phyloP scores from a whole-genome alignment of 257 asterid species.

The Handroanthus guayacan region DNA sequence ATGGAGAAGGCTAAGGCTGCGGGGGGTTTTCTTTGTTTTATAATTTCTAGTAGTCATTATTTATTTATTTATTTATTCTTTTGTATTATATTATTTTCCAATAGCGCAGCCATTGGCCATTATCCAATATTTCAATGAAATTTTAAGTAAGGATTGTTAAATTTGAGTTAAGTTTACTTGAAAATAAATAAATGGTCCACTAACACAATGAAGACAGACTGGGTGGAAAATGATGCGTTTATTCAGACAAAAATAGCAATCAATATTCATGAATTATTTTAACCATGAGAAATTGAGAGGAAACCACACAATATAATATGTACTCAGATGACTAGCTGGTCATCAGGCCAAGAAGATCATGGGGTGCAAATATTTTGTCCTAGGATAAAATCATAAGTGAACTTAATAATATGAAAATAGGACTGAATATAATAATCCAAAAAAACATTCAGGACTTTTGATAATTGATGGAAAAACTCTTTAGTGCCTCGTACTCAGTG shows the following conservation, averaged over 20 bases:
- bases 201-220: conserved; percentile 1
- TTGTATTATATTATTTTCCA: too few relatives aligned
- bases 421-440: too few relatives aligned
- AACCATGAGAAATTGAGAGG: conserved; percentile 39
- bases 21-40: conserved; percentile 24
- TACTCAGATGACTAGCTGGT: conserved; percentile 32
- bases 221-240: conserved; percentile 4
- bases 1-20: conserved; percentile 33
- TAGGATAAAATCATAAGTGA: too few relatives aligned
- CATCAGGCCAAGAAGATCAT: conserved; percentile 15
- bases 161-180: conserved; percentile 24
- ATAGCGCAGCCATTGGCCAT: too few relatives aligned
- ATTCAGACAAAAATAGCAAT: conserved; percentile 39
- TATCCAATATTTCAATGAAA: too few relatives aligned
- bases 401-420: too few relatives aligned
- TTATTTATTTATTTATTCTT: too few relatives aligned
- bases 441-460: too few relatives aligned
- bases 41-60: too few relatives aligned
- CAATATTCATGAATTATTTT: conserved; percentile 10
- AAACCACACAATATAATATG: conserved; percentile 32
- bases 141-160: too few relatives aligned
- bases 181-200: conserved; percentile 29
- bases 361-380: neutral
- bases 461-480: too few relatives aligned
- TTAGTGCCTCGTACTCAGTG: too few relatives aligned